Evolutionary conservation across 2,329 filamentous ascomycete genomes (phyloP), one percentile per base, ranked within the genome.

Genomic region (Fusarium redolens): DNA sequence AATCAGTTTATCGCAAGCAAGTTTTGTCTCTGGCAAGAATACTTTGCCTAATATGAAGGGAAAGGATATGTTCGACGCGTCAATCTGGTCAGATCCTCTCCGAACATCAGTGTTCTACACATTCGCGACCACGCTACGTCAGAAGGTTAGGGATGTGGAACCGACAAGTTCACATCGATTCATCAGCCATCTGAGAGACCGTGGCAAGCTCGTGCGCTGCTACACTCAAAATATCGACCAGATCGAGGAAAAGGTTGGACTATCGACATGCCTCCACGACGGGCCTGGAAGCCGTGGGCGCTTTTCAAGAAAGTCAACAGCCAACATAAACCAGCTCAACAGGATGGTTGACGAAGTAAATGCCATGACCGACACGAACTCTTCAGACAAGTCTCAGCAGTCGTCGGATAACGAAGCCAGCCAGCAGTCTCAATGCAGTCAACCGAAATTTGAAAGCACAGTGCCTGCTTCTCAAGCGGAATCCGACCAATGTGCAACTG

Each of bases 201-300:
- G 88, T 7, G 90, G 91, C 7, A 91, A 92, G 71, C 84, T 94
- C 9, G 90, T 93, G 37, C 85, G 92, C 43, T 92, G 91, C 75
- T 94, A 94, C 75, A 93, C 92, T 0, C 92, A 94, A 74, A 94
- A 93, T 71, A 93, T 94, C 72, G 92, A 94, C 73, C 89, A 90
- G 69, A 88, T 94, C 11, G 92, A 94, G 78, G 89, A 91, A 76
- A 90, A 92, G 63, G 90, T 92, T 47, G 92, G 91, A 7, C 83
- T 93, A 7, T 89, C 86, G 20, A 92, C 90, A 0, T 87, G 90
- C 60, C 83, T 93, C 13, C 82, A 84, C 15, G 85, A 88, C 37
- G 92, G 92, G 0, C 87, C 90, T 2, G 92, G 92, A 3, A 89
- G 86, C 73, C 86, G 88, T 44, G 86, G 87, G 15, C 85, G 90